Conservation (phyloP, 495 filamentous ascomycete genomes). For the Letharia columbiana region DNA sequence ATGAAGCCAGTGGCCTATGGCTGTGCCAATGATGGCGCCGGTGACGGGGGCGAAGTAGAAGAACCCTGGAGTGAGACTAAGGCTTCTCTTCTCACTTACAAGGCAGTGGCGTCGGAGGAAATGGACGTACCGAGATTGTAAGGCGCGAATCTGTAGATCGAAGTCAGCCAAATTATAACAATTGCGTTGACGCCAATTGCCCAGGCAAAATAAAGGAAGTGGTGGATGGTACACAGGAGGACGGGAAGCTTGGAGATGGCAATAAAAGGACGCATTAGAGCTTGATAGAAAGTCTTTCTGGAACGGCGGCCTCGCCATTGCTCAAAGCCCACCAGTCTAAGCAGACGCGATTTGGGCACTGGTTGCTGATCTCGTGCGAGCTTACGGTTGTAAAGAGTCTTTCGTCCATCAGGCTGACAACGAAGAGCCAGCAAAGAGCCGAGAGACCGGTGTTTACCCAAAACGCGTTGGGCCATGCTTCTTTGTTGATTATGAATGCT, state of each 20-base stretch:
- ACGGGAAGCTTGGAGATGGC: constrained; percentile 46
- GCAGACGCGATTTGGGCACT: constrained; percentile 31
- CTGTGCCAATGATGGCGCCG: constrained; percentile 44
- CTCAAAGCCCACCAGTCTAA: constrained; percentile 39
- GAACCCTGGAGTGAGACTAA: constrained; percentile 28
- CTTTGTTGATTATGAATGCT: constrained; percentile 46
- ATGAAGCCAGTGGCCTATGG: constrained; percentile 57
- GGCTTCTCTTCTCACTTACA: no score
- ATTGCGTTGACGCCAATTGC: constrained; percentile 56
- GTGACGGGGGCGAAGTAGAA: constrained; percentile 56
- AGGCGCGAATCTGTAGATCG: constrained; percentile 46
- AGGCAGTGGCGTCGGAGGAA: background rate
- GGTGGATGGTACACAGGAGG: constrained; percentile 43
- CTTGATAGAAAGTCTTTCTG: constrained; percentile 39
- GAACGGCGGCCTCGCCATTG: constrained; percentile 37
- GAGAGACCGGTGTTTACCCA: constrained; percentile 46
- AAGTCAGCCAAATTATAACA: constrained; percentile 45
- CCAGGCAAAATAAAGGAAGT: constrained; percentile 53
- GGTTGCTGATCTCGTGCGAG: constrained; percentile 40
- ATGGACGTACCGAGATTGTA: constrained; percentile 39
- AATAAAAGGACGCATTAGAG: constrained; percentile 36
- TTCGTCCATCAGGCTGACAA: constrained; percentile 48
- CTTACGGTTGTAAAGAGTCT: constrained; percentile 49
- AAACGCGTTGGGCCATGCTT: constrained; percentile 46
- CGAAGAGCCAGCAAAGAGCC: constrained; percentile 38